Evolutionary conservation across 1,284 basidiomycete species (phyloP).

Genomic region (Ganoderma lingzhi): DNA sequence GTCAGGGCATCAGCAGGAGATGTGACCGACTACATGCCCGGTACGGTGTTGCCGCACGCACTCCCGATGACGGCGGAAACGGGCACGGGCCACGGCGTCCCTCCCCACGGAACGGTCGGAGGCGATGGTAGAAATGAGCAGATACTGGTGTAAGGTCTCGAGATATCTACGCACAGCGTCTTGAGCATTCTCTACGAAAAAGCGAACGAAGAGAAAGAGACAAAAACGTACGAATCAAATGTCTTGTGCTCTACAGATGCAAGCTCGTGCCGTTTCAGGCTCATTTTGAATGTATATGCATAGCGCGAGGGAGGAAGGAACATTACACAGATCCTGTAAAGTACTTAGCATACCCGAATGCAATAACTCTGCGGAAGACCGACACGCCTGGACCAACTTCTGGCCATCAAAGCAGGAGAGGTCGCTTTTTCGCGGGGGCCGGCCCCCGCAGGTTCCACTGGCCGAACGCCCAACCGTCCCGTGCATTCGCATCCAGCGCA

Average conservation of each 20-base stretch:
- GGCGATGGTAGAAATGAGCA: too few species aligned
- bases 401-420: not conserved
- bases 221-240: not conserved
- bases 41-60: too few species aligned
- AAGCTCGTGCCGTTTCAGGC: not conserved
- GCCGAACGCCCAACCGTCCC: conserved; percentile 34
- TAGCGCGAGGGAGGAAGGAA: not conserved
- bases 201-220: not conserved
- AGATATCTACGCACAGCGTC: not conserved
- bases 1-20: too few species aligned
- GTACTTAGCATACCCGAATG: not conserved
- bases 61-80: too few species aligned
- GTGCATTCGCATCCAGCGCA: conserved; percentile 26
- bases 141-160: too few species aligned
- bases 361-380: not conserved
- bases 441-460: conserved; percentile 26
- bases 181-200: not conserved
- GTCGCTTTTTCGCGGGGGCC: not conserved
- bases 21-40: too few species aligned
- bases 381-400: not conserved
- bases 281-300: not conserved
- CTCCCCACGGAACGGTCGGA: too few species aligned
- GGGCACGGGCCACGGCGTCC: too few species aligned
- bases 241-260: not conserved
- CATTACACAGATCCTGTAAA: not conserved